A percentile compares a stretch with the other conserved stretches of the same genome.
phyloP scores from a whole-genome alignment of 768 basidiomycete genomes.

The Suillus americanus region DNA sequence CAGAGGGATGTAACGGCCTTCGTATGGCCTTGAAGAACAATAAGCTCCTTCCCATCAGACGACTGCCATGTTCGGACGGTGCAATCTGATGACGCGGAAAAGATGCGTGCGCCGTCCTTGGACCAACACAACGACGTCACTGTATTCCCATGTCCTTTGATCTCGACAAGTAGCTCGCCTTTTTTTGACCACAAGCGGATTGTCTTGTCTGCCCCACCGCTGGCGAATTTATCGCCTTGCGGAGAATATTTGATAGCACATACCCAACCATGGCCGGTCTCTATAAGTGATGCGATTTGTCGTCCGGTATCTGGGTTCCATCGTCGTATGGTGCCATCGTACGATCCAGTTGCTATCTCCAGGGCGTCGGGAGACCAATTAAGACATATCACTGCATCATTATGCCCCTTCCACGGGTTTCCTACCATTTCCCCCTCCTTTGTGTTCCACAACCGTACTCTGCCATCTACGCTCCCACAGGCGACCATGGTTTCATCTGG shows the following conservation, averaged over 20 bases:
- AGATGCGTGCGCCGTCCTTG: neutral
- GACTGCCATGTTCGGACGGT: neutral
- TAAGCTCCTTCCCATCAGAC: neutral
- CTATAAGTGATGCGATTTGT: neutral
- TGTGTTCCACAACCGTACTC: conserved; percentile 10
- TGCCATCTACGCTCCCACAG: conserved; percentile 11
- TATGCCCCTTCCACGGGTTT: conserved; percentile 15
- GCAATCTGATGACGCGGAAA: neutral
- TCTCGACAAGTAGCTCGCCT: neutral
- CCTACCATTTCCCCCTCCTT: neutral
- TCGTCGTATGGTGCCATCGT: neutral
- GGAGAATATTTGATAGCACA: neutral
- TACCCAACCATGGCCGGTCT: neutral
- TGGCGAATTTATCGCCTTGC: neutral
- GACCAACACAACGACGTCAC: neutral
- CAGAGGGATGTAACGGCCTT: neutral
- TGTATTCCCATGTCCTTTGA: neutral
- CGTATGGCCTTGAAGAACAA: neutral
- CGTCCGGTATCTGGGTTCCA: neutral
- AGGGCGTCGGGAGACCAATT: conserved; percentile 19
- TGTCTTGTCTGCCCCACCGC: neutral
- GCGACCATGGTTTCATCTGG: conserved; percentile 15
- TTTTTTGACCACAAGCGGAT: conserved; percentile 1
- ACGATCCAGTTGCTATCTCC: neutral
- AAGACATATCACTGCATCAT: conserved; percentile 12